Base-by-base conservation (phyloP, 2,329 filamentous ascomycete genomes). In the Hymenoscyphus albidus region DNA sequence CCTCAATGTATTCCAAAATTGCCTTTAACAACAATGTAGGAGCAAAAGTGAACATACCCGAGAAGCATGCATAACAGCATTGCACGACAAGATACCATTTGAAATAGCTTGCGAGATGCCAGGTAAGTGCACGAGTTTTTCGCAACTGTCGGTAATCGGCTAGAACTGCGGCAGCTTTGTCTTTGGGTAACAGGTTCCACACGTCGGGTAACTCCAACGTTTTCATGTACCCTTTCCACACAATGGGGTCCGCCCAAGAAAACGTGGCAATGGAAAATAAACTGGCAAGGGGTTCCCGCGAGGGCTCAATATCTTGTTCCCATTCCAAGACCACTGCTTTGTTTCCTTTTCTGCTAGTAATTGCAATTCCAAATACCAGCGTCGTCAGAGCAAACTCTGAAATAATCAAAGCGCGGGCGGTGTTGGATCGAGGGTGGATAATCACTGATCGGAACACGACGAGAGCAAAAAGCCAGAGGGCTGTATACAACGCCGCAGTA, bases 1-100 rank as follows among this genome's bases (percentile, higher is more conserved):
- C 82, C 78, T 99, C 93, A n/a, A 98, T 90, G 73, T 96, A 97
- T 76, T 97, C 88, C 35, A 99, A 82, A 66, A 99, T 98, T 16
- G 90, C 90, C 75, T 93, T 94, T 51, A 99, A 83, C 22, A 99
- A 84, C 58, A 99, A 81, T 2, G 95, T 99, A 1, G 95, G 95
- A 14, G 91, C 88, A 78, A 98, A 99, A 2, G 91, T 93, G 69
- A 98, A 90, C 44, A 95, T 76, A 22, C 92, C 93, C 9, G 89
- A 88, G 18, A 96, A 80, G 1, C 89, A 83, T 18, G 93, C 93
- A 86, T 93, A 95, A 18, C 82, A 77, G 66, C 89, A 92, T 76
- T 99, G 95, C 31, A 89, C 80, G 10, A 96, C 70, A 13, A 99
- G 81, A 65, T 86, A 83, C 32, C 84, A 82, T 76, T 89, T 91